Conservation (phyloP, 2,329 filamentous ascomycete genomes). For the Stachybotrys chlorohalonatus region DNA sequence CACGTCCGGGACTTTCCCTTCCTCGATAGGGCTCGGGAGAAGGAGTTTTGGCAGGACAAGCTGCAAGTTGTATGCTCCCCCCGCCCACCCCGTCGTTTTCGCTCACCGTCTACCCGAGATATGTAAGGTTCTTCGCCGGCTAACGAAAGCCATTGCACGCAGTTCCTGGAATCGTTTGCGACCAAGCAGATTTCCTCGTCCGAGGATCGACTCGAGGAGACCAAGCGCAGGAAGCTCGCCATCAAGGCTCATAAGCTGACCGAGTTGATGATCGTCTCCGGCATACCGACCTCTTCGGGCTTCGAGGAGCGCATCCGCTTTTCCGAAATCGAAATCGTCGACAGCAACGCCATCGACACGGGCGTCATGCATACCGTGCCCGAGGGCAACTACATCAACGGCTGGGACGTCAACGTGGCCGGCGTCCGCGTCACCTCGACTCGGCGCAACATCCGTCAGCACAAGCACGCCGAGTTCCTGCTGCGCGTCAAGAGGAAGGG, state of each 20-base stretch:
- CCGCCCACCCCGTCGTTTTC: neutral
- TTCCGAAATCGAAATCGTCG: constrained; percentile 92
- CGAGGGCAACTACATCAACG: constrained; percentile 85
- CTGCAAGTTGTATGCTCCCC: constrained; percentile 61
- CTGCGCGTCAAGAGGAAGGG: constrained; percentile 74
- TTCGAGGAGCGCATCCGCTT: constrained; percentile 97
- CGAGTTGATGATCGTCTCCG: constrained; percentile 99
- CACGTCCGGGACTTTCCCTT: constrained; percentile 98
- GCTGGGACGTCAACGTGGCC: constrained; percentile 90
- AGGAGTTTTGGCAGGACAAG: constrained; percentile 99
- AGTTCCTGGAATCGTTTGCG: constrained; percentile 96
- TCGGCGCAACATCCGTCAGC: constrained; percentile 80
- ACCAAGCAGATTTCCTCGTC: constrained; percentile 96
- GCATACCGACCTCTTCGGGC: constrained; percentile 87
- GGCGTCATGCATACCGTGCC: constrained; percentile 81
- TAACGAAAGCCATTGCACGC: neutral
- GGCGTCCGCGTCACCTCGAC: constrained; percentile 72
- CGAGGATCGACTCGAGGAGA: constrained; percentile 91
- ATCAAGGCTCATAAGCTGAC: constrained; percentile 91
- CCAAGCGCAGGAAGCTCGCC: constrained; percentile 86
- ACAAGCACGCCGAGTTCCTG: constrained; percentile 90
- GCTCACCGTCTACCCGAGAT: neutral
- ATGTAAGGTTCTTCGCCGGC: too few species aligned
- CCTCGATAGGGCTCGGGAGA: constrained; percentile 90
- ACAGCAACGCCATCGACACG: constrained; percentile 84